phyloP scores from a whole-genome alignment of 2,329 filamentous ascomycete genomes.

The Xylaria sp. region DNA sequence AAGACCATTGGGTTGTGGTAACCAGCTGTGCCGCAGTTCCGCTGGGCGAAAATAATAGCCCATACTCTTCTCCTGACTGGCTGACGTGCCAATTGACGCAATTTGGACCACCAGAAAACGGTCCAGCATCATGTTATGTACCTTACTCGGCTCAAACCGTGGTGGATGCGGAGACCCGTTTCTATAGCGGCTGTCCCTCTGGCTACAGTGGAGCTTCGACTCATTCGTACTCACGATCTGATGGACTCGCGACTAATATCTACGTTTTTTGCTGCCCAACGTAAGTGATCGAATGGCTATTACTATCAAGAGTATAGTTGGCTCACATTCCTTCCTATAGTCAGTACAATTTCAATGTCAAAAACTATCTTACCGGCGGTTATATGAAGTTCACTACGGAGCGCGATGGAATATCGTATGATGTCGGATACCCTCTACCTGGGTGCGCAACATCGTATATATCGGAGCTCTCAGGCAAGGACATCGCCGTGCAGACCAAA shows the following conservation, averaged over 20 bases:
- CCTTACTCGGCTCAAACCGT: slow-evolving; percentile 24
- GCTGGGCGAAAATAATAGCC: not conserved
- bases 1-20: slow-evolving; percentile 33
- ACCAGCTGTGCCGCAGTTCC: slow-evolving; percentile 27
- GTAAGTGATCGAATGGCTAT: slow-evolving; percentile 18
- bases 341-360: slow-evolving; percentile 29
- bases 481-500: slow-evolving; percentile 29
- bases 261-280: slow-evolving; percentile 29
- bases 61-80: slow-evolving; percentile 26
- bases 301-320: not conserved
- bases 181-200: slow-evolving; percentile 29
- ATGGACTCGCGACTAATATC: slow-evolving; percentile 8
- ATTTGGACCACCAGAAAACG: slow-evolving; percentile 21
- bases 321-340: slow-evolving; percentile 21
- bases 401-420: slow-evolving; percentile 26
- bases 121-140: slow-evolving; percentile 21
- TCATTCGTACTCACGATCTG: not conserved
- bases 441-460: slow-evolving; percentile 28
- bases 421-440: slow-evolving; percentile 27
- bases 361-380: not conserved
- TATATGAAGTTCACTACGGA: slow-evolving; percentile 14
- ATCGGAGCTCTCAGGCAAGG: slow-evolving; percentile 23
- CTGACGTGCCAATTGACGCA: slow-evolving; percentile 34
- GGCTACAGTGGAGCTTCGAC: slow-evolving; percentile 25
- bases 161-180: slow-evolving; percentile 15